Percentiles rank a stretch among this genome's conserved stretches.
Conservation (phyloP, 106 monocot genomes). For the Dioscorea alata region DNA sequence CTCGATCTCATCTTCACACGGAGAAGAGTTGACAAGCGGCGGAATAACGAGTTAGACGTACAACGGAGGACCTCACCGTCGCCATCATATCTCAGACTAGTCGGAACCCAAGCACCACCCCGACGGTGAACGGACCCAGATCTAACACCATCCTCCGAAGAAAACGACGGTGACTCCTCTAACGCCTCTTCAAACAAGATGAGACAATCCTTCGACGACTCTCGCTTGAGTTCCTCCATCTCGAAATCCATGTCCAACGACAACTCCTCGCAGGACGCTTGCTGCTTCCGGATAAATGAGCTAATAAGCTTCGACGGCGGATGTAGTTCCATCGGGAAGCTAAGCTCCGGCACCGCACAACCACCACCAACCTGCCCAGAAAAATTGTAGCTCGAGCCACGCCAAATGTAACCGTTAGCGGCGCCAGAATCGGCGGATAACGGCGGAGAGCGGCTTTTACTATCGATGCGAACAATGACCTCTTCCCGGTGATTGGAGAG, state of each 20-base stretch:
- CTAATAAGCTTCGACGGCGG: constrained; percentile 41
- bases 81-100: neutral
- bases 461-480: constrained; percentile 54
- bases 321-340: neutral
- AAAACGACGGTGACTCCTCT: constrained; percentile 4
- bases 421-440: neutral
- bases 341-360: neutral
- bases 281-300: constrained; percentile 35
- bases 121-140: neutral
- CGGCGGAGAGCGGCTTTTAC: neutral
- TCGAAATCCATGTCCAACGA: constrained; percentile 47
- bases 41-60: constrained; percentile 29
- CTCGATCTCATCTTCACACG: constrained; percentile 37
- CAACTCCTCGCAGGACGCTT: constrained; percentile 23
- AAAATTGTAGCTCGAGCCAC: constrained; percentile 23
- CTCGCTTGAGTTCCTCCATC: constrained; percentile 46
- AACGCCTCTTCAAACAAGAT: constrained; percentile 37
- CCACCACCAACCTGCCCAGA: constrained; percentile 11
- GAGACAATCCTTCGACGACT: constrained; percentile 31
- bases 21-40: constrained; percentile 12
- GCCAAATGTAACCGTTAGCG: neutral
- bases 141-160: constrained; percentile 6
- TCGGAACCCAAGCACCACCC: neutral
- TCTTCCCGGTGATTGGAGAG: constrained; percentile 23
- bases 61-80: constrained; percentile 22